Evolutionary conservation across 148 eudicot genomes (phyloP).

Genomic region (Arctostaphylos glauca): DNA sequence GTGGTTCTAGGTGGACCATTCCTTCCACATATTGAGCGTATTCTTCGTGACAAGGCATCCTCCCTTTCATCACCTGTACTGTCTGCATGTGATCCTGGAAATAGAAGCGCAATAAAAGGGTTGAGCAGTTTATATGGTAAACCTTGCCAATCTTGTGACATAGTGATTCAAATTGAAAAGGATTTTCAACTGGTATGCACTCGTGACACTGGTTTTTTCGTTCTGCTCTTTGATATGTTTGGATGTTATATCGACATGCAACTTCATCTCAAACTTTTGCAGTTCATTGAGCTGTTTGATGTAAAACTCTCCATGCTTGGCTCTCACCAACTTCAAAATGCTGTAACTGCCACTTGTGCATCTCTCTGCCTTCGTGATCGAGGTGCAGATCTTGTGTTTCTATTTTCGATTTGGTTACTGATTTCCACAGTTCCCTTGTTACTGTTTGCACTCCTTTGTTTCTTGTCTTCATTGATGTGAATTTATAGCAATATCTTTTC

Average conservation of each 20-base stretch:
- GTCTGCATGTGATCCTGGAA: conserved; percentile 72
- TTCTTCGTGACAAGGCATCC: conserved; percentile 77
- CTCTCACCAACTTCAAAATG: conserved; percentile 87
- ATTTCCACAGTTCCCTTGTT: no score
- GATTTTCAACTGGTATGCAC: conserved; percentile 56
- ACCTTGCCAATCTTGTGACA: conserved; percentile 69
- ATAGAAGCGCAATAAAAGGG: conserved; percentile 52
- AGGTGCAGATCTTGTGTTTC: conserved; percentile 41
- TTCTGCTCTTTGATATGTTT: background rate
- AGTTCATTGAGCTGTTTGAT: conserved; percentile 40
- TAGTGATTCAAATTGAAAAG: conserved; percentile 58
- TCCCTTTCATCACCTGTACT: conserved; percentile 66
- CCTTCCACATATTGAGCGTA: conserved; percentile 71
- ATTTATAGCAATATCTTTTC: no score
- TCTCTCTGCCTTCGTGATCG: conserved; percentile 77
- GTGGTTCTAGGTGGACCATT: conserved; percentile 95
- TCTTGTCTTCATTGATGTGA: no score
- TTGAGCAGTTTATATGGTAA: conserved; percentile 35
- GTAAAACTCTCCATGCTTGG: conserved; percentile 78
- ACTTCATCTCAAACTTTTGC: conserved; percentile 18
- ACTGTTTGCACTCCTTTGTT: no score
- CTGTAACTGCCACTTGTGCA: conserved; percentile 85
- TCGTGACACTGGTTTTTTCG: background rate
- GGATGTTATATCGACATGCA: background rate
- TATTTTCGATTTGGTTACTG: background rate